A percentile compares a stretch with the other conserved stretches of the same genome.
Conservation (phyloP, 495 filamentous ascomycete species). For the Penicillium tannophilum region DNA sequence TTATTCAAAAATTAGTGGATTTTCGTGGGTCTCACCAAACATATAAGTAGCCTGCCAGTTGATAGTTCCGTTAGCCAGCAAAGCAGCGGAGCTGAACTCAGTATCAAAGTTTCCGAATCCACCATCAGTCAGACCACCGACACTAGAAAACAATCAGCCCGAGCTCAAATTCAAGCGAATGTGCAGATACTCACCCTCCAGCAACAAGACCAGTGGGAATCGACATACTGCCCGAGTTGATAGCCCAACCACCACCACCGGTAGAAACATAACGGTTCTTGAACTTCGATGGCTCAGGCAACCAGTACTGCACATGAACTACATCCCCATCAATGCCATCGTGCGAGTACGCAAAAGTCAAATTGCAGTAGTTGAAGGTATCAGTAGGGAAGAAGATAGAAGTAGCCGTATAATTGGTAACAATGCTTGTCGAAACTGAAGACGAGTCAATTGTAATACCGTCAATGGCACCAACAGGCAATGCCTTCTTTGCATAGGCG, state of each 20-base stretch:
- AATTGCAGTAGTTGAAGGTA: constrained; percentile 39
- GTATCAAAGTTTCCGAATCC: constrained; percentile 47
- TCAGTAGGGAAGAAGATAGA: constrained; percentile 26
- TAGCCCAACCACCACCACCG: constrained; percentile 45
- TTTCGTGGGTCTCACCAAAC: constrained; percentile 33
- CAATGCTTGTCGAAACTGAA: constrained; percentile 31
- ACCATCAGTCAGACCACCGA: constrained; percentile 46
- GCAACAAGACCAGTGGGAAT: constrained; percentile 41
- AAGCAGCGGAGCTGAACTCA: constrained; percentile 32
- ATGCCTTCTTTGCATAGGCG: constrained; percentile 26
- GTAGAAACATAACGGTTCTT: constrained; percentile 44
- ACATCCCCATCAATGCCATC: constrained; percentile 32
- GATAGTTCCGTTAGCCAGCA: constrained; percentile 43
- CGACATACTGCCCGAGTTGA: constrained; percentile 39
- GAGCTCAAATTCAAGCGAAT: not conserved
- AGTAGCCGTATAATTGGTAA: constrained; percentile 33
- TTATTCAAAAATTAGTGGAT: not conserved
- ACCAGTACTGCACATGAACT: constrained; percentile 40
- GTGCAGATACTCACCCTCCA: constrained; percentile 27
- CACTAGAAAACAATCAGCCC: constrained; percentile 11
- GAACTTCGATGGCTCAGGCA: constrained; percentile 41
- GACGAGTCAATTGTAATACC: constrained; percentile 37
- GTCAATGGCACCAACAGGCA: constrained; percentile 29
- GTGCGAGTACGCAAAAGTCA: constrained; percentile 48
- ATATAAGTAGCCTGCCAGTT: constrained; percentile 45